Evolutionary conservation across 768 basidiomycete genomes (phyloP).

Genomic region (Dacryopinax primogenitus): DNA sequence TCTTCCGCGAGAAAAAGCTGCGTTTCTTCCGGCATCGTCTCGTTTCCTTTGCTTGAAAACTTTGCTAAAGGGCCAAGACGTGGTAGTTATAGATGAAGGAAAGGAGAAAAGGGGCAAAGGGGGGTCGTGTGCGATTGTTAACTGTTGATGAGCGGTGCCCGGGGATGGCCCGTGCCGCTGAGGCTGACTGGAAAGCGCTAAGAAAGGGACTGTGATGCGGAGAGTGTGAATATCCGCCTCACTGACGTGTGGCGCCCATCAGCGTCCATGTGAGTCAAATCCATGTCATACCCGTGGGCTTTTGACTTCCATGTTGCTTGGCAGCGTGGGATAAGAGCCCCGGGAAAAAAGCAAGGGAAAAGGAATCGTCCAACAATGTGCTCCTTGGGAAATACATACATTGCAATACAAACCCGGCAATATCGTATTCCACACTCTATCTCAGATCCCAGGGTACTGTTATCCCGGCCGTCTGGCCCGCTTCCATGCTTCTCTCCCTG

Average conservation of each 20-base stretch:
- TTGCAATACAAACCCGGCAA: no score
- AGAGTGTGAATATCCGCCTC: no score
- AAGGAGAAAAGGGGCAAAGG: not conserved
- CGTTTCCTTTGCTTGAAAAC: not conserved
- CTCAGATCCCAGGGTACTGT: no score
- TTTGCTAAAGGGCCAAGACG: not conserved
- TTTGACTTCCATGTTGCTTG: not conserved
- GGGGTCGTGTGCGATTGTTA: not conserved
- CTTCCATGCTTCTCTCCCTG: no score
- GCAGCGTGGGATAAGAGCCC: not conserved
- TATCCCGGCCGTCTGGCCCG: no score
- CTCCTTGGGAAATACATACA: no score
- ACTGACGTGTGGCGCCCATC: not conserved
- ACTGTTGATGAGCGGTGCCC: not conserved
- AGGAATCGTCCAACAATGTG: no score
- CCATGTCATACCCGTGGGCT: not conserved
- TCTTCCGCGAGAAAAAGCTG: not conserved
- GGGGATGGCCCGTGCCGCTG: no score
- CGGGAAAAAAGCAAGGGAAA: no score
- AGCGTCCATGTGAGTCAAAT: not conserved
- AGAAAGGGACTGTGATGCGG: not conserved
- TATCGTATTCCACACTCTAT: no score
- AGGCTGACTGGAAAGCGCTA: not conserved
- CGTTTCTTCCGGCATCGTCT: conserved; percentile 4
- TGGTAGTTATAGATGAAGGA: not conserved